Conservation (phyloP, 352 stramenopile genomes). For the Bremia lactucae region DNA sequence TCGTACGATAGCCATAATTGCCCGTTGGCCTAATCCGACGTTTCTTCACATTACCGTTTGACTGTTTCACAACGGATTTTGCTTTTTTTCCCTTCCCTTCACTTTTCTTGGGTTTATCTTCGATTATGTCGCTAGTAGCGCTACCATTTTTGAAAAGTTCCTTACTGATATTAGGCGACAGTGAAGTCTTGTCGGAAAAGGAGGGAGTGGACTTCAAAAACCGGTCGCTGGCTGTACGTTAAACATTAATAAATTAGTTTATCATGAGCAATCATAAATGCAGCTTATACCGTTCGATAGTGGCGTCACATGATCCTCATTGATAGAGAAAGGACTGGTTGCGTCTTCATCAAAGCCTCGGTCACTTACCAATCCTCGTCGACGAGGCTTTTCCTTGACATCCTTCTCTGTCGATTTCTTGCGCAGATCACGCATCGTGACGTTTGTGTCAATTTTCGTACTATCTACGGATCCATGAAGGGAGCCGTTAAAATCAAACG, state of each 20-base stretch:
- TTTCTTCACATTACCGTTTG: constrained; percentile 17
- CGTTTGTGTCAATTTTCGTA: constrained; percentile 13
- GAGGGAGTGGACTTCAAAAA: constrained; percentile 43
- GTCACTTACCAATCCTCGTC: constrained; percentile 31
- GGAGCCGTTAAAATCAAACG: constrained; percentile 33
- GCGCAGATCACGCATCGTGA: constrained; percentile 16
- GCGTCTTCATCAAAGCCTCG: constrained; percentile 35
- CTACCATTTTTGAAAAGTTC: constrained; percentile 40
- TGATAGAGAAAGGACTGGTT: constrained; percentile 46
- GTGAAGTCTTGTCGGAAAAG: constrained; percentile 39
- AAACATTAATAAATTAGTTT: no score
- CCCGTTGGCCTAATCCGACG: constrained; percentile 19
- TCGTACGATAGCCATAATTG: constrained; percentile 44
- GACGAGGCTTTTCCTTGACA: constrained; percentile 18
- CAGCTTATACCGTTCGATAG: constrained; percentile 56
- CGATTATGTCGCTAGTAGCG: constrained; percentile 21
- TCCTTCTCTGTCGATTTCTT: constrained; percentile 13
- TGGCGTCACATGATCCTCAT: constrained; percentile 49
- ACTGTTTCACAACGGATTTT: constrained; percentile 10
- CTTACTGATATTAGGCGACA: constrained; percentile 41
- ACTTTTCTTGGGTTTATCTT: constrained; percentile 15
- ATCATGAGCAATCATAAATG: no score
- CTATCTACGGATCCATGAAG: constrained; percentile 23
- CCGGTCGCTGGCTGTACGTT: constrained; percentile 43
- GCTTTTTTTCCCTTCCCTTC: constrained; percentile 23